Evolutionary conservation across 192 early-diverging fungal species (phyloP).

Genomic region (Backusella liffmaniae): DNA sequence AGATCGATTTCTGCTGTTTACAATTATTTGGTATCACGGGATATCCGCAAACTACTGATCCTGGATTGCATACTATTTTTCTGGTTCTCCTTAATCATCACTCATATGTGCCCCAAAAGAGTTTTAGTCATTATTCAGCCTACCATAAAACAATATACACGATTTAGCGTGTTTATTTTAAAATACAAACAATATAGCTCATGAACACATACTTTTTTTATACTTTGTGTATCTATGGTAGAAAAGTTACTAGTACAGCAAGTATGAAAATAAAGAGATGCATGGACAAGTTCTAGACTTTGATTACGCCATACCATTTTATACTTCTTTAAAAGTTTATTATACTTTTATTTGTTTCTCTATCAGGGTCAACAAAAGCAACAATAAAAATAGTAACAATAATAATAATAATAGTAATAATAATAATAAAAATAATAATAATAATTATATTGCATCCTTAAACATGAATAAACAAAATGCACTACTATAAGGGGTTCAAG

Average conservation of each 20-base stretch:
- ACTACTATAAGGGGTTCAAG: background rate
- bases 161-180: background rate
- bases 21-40: background rate
- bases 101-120: background rate
- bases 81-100: background rate
- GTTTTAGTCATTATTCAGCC: background rate
- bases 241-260: background rate
- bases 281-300: background rate
- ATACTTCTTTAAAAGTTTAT: background rate
- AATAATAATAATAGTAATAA: too few species aligned
- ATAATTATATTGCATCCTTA: background rate
- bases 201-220: background rate
- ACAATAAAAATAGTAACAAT: too few species aligned
- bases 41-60: background rate
- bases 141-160: background rate
- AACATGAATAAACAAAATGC: background rate
- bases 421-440: too few species aligned
- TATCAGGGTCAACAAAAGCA: background rate
- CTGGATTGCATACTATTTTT: background rate
- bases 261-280: background rate
- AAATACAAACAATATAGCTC: background rate
- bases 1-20: background rate
- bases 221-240: background rate
- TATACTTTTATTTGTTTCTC: background rate
- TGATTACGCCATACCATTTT: background rate